Evolutionary conservation across 2,329 filamentous ascomycete genomes (phyloP), one percentile per base, ranked within the genome.

Genomic region (Aspergillus fischeri): DNA sequence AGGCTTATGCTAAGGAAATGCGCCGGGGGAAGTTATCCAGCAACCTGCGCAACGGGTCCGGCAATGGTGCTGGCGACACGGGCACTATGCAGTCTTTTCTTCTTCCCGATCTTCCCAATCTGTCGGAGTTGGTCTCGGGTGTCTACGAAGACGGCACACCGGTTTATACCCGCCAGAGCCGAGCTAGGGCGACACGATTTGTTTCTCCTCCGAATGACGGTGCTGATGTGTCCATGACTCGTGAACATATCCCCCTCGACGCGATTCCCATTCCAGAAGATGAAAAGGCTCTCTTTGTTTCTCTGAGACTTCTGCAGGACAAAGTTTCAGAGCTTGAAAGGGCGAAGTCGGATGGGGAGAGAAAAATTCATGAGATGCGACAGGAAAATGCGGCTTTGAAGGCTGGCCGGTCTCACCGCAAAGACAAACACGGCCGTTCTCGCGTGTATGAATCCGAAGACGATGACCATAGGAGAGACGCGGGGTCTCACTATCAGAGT

Each of bases 281-380:
- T 51, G 85, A 87, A 61, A 85, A 87, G 68, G 81, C 81, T 2
- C 80, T 88, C 50, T 85, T 85, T 64, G 77, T 82, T n/a, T 83
- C 83, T 10, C 73, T 87, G 17, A 79, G 84, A 53, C 71, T 83
- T 20, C 70, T 86, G 10, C 80, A 85, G 61, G 83, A 85, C 45
- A 83, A 82, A 65, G 78, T 86, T 44, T 73, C 78, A 0, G 76
- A 81, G 51, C 74, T 87, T 49, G 83, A 87, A 64, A 72, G 75
- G 53, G 81, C 83, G 60, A 83, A 83, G 55, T 78, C 77, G 6
- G 78, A 82, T 51, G 69, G 73, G 5, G 80, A 83, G 58, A 76
- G 72, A 63, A 76, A 72, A 57, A 70, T 82, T 17, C 77, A 82
- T 49, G 78, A 81, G 27, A 75, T 82, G 53, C 80, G 83, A 45